Evolutionary conservation across 2,329 filamentous ascomycete species (phyloP).

Genomic region (Lithohypha guttulata): DNA sequence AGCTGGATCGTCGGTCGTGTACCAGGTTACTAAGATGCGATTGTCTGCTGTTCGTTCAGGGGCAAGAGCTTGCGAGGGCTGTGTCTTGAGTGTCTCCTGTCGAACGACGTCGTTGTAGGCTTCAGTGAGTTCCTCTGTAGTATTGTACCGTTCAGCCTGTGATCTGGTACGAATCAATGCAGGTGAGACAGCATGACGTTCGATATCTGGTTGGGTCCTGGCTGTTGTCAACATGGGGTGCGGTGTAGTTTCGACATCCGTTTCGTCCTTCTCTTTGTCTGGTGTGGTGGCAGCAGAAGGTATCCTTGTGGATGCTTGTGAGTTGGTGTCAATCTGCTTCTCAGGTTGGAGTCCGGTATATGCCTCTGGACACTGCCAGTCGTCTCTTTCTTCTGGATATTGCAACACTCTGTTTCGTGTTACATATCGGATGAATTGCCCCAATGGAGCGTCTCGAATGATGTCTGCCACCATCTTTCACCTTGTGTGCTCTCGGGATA

Average conservation of each 20-base stretch:
- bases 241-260: neutral
- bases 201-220: conserved; percentile 14
- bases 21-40: conserved; percentile 20
- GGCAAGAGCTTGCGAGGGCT: conserved; percentile 14
- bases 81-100: conserved; percentile 16
- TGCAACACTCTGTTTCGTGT: conserved; percentile 33
- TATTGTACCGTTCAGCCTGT: conserved; percentile 13
- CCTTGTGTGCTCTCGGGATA: neutral
- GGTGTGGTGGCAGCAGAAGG: conserved; percentile 4
- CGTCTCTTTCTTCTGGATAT: conserved; percentile 35
- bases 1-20: conserved; percentile 21
- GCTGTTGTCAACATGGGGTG: conserved; percentile 10
- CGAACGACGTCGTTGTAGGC: conserved; percentile 17
- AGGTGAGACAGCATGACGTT: conserved; percentile 11
- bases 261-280: conserved; percentile 13
- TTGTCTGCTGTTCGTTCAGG: conserved; percentile 17
- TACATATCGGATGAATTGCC: conserved; percentile 36
- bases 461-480: conserved; percentile 9
- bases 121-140: conserved; percentile 15
- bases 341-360: conserved; percentile 1
- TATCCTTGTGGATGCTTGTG: conserved; percentile 9
- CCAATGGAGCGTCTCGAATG: conserved; percentile 37
- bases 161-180: conserved; percentile 17
- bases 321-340: neutral
- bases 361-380: conserved; percentile 22